Conservation (phyloP, 805 yeast genomes). For the Gaillardinia entomophila region DNA sequence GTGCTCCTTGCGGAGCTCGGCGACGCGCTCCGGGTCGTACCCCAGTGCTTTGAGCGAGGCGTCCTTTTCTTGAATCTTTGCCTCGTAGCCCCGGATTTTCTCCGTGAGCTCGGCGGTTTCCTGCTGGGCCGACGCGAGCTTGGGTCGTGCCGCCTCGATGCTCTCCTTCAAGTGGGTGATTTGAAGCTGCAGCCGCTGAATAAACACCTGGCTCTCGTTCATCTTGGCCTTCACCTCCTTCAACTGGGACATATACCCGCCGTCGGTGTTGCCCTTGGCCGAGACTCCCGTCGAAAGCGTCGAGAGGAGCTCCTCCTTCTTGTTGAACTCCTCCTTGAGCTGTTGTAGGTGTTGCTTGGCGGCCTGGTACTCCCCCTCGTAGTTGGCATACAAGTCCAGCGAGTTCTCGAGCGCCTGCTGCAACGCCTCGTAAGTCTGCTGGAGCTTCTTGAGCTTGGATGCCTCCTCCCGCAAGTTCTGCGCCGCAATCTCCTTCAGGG, state of each 20-base stretch:
- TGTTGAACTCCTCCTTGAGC: slow-evolving; percentile 42
- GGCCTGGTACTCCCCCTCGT: slow-evolving; percentile 41
- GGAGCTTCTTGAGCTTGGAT: slow-evolving; percentile 25
- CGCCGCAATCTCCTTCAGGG: slow-evolving; percentile 52
- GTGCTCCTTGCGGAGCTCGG: slow-evolving; percentile 44
- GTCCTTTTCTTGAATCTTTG: slow-evolving; percentile 33
- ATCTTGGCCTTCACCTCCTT: slow-evolving; percentile 54
- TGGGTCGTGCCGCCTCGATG: slow-evolving; percentile 41
- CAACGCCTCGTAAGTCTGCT: slow-evolving; percentile 27
- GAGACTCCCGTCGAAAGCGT: slow-evolving; percentile 88
- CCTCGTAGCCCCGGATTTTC: slow-evolving; percentile 39
- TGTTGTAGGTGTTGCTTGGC: slow-evolving; percentile 40
- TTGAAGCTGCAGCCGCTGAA: slow-evolving; percentile 56
- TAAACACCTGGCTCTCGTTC: slow-evolving; percentile 46
- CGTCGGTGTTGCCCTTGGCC: slow-evolving; percentile 65
- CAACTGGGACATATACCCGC: slow-evolving; percentile 73
- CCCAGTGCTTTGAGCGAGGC: slow-evolving; percentile 47
- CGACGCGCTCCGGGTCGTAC: slow-evolving; percentile 43
- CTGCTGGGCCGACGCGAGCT: slow-evolving; percentile 46
- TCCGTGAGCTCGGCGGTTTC: slow-evolving; percentile 38
- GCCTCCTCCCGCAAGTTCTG: slow-evolving; percentile 50
- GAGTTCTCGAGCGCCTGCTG: slow-evolving; percentile 28
- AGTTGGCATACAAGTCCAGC: slow-evolving; percentile 27
- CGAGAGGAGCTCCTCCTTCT: slow-evolving; percentile 74
- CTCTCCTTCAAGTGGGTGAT: slow-evolving; percentile 53